phyloP scores from a whole-genome alignment of 176 grass and related monocot genomes.

The Sorghum bicolor region DNA sequence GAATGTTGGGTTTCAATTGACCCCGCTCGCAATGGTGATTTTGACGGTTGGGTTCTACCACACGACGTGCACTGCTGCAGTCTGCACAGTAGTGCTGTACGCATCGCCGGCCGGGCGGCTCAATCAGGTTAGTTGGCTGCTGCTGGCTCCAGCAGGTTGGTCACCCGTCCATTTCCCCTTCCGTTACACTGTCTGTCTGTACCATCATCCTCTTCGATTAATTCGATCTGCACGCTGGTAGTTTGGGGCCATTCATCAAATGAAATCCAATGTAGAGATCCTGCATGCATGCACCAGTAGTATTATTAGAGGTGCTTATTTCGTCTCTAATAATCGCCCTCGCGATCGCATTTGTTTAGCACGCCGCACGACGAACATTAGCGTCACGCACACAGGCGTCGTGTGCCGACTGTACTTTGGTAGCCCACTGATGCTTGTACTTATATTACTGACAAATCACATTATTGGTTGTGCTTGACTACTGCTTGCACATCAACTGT shows the following conservation, averaged over 20 bases:
- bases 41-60: slow-evolving; percentile 8
- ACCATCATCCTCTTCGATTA: not conserved
- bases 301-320: not conserved
- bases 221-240: not conserved
- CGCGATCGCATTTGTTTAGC: not conserved
- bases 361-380: not conserved
- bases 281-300: not conserved
- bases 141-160: not conserved
- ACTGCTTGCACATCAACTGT: not conserved
- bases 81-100: not conserved
- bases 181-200: slow-evolving; percentile 22
- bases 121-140: slow-evolving; percentile 29
- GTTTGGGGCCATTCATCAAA: not conserved
- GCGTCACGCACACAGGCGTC: not conserved
- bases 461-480: not conserved
- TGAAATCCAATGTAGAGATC: not conserved
- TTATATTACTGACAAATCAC: not conserved
- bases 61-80: not conserved
- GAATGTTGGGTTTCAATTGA: slow-evolving; percentile 22
- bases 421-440: not conserved
- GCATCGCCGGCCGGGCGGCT: not conserved
- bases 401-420: not conserved
- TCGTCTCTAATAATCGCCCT: not conserved
- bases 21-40: not conserved
- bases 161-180: slow-evolving; percentile 26